phyloP scores from a whole-genome alignment of 2,329 filamentous ascomycete species.

The Neopestalotiopsis clavispora region DNA sequence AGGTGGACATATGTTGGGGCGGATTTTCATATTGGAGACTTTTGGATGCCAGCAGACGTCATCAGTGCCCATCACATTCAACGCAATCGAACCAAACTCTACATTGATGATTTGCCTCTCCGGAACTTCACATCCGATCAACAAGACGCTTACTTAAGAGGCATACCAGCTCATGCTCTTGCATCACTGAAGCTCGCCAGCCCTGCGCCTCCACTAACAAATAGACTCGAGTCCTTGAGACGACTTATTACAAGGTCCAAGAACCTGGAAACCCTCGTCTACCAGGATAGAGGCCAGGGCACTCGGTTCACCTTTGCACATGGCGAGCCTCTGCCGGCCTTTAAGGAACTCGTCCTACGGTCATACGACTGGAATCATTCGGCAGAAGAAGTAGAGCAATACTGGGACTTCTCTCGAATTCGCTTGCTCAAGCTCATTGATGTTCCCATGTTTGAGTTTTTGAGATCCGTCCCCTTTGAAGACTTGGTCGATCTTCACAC shows the following conservation, averaged over 20 bases:
- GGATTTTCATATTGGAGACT: constrained; percentile 30
- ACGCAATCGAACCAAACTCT: constrained; percentile 36
- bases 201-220: constrained; percentile 46
- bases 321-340: constrained; percentile 47
- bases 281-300: constrained; percentile 50
- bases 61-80: constrained; percentile 37
- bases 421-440: constrained; percentile 45
- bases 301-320: constrained; percentile 46
- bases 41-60: constrained; percentile 46
- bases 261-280: constrained; percentile 44
- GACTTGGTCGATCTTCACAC: constrained; percentile 42
- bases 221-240: constrained; percentile 47
- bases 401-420: constrained; percentile 54
- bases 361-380: constrained; percentile 57
- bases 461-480: constrained; percentile 44
- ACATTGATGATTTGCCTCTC: constrained; percentile 48
- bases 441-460: constrained; percentile 50
- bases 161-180: constrained; percentile 43
- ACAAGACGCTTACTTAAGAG: constrained; percentile 41
- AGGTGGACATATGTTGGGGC: constrained; percentile 46
- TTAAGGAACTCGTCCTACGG: constrained; percentile 45
- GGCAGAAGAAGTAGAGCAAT: constrained; percentile 38
- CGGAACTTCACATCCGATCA: constrained; percentile 39
- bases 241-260: constrained; percentile 42
- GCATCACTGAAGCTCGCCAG: constrained; percentile 46